A percentile compares a stretch with the other conserved stretches of the same genome.
phyloP scores from a whole-genome alignment of 2,329 filamentous ascomycete species.

The Periconia digitata region DNA sequence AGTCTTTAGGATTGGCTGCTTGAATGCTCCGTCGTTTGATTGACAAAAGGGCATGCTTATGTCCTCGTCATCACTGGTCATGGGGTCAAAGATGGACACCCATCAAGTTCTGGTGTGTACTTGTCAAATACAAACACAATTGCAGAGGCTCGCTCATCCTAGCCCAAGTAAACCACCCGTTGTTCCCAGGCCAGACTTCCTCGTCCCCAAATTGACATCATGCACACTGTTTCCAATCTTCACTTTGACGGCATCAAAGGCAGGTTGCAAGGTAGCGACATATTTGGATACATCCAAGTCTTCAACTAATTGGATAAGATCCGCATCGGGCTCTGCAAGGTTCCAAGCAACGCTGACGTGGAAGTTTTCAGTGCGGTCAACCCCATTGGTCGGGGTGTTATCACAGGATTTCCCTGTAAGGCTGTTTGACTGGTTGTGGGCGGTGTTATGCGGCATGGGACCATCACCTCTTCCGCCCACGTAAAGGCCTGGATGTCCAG shows the following conservation, averaged over 20 bases:
- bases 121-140: too few relatives aligned
- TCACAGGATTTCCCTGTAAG: conserved; percentile 14
- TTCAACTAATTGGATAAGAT: conserved; percentile 26
- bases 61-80: too few relatives aligned
- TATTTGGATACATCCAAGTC: conserved; percentile 22
- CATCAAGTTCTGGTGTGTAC: too few relatives aligned
- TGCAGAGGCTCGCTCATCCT: conserved; percentile 8
- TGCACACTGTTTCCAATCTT: conserved; percentile 48
- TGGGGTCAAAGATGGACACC: too few relatives aligned
- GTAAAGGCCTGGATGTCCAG: conserved; percentile 74
- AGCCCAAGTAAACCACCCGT: conserved; percentile 17
- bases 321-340: conserved; percentile 29
- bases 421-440: conserved; percentile 13
- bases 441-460: conserved; percentile 22
- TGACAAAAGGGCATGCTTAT: too few relatives aligned
- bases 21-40: too few relatives aligned
- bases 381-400: background rate
- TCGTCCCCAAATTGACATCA: conserved; percentile 30
- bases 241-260: conserved; percentile 49
- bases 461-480: conserved; percentile 34
- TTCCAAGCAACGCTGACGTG: conserved; percentile 91
- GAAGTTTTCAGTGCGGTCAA: conserved; percentile 62
- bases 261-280: conserved; percentile 22
- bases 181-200: conserved; percentile 16
- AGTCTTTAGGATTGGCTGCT: too few relatives aligned